Conservation (phyloP, 2,329 filamentous ascomycete species). For the Venturia aucupariae region DNA sequence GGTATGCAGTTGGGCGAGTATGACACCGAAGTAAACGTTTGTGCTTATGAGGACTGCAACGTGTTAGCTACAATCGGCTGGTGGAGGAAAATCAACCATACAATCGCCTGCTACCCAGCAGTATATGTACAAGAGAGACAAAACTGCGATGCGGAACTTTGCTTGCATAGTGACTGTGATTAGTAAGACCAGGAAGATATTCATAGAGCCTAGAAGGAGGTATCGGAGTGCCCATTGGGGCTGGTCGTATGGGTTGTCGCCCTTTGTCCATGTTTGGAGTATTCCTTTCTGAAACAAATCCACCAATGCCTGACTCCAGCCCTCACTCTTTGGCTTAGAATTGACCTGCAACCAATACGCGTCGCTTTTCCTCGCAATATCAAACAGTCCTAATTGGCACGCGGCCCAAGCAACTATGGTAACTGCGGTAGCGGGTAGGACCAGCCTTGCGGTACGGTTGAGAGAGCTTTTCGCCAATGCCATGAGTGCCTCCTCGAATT, state of each 20-base stretch:
- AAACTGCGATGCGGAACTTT: slow-evolving; percentile 40
- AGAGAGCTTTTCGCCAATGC: slow-evolving; percentile 21
- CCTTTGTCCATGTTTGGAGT: slow-evolving; percentile 38
- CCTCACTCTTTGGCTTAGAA: slow-evolving; percentile 14
- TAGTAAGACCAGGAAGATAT: slow-evolving; percentile 45
- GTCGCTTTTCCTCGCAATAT: slow-evolving; percentile 20
- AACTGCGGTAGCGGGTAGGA: slow-evolving; percentile 21
- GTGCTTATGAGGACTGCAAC: slow-evolving; percentile 16
- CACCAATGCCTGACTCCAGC: slow-evolving; percentile 33
- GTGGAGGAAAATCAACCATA: slow-evolving; percentile 15
- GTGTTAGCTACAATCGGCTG: neutral
- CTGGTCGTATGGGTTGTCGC: slow-evolving; percentile 43
- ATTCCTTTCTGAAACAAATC: slow-evolving; percentile 16
- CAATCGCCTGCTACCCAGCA: slow-evolving; percentile 31
- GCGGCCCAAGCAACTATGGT: slow-evolving; percentile 21
- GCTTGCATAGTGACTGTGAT: slow-evolving; percentile 42
- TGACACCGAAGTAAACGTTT: slow-evolving; percentile 22
- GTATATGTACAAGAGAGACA: slow-evolving; percentile 41
- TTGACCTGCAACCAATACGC: slow-evolving; percentile 20
- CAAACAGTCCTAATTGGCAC: slow-evolving; percentile 20
- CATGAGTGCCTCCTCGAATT: slow-evolving; percentile 19
- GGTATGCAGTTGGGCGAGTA: slow-evolving; percentile 22
- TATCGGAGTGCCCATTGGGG: slow-evolving; percentile 51
- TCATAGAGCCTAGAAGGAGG: slow-evolving; percentile 46
- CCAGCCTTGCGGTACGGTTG: slow-evolving; percentile 20